These are phyloP conservation scores for Suillus subluteus DNA, from an alignment of 768 basidiomycete genomes.

Conservation along the genomic window DNA sequence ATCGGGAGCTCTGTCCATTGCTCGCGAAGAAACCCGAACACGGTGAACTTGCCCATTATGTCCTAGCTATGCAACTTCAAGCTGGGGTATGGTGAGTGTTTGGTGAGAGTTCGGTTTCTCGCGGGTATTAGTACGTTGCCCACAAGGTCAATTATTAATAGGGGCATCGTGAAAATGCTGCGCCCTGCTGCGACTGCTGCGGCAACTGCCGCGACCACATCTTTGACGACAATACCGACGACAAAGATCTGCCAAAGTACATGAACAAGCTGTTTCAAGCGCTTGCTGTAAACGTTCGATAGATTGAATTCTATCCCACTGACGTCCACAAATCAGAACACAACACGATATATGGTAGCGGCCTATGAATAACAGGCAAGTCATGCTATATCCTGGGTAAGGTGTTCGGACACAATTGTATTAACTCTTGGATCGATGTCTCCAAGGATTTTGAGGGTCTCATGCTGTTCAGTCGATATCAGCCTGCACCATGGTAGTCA, in stretches of 20 bases:
- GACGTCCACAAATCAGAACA: not conserved
- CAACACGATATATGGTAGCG: not conserved
- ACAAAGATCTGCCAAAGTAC: not conserved
- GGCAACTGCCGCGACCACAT: no score
- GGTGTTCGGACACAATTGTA: conserved; percentile 27
- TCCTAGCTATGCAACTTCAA: not conserved
- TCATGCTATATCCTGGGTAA: conserved; percentile 11
- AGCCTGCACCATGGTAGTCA: not conserved
- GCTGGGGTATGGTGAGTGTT: no score
- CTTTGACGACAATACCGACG: no score
- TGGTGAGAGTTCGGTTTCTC: no score
- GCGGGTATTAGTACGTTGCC: no score
- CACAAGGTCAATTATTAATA: no score
- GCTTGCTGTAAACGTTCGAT: no score
- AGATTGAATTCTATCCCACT: not conserved
- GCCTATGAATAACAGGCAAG: not conserved
- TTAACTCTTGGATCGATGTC: conserved; percentile 34
- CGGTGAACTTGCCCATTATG: conserved; percentile 29
- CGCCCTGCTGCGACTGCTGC: no score
- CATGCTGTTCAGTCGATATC: conserved; percentile 20
- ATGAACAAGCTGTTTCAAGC: no score
- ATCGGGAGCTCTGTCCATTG: conserved; percentile 33
- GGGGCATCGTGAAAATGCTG: no score
- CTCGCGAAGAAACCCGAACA: conserved; percentile 25
- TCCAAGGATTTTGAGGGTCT: conserved; percentile 31